A percentile compares a stretch with the other conserved stretches of the same genome.
Evolutionary conservation across 345 rosid genomes (phyloP).

Genomic region (Sisymbrium irio): DNA sequence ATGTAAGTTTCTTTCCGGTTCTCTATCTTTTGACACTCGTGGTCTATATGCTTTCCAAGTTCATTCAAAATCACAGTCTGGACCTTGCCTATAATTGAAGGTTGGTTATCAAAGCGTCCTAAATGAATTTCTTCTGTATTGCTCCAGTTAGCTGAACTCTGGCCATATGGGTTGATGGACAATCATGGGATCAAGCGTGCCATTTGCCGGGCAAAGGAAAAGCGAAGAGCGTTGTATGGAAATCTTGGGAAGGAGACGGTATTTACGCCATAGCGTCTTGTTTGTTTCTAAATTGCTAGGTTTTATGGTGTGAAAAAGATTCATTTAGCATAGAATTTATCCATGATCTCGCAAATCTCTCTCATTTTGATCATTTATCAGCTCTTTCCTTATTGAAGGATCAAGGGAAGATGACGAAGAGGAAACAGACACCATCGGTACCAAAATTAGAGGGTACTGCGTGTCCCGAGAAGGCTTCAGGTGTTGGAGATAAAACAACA

Average conservation of each 20-base stretch:
- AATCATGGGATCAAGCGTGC: constrained; percentile 87
- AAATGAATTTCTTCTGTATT: constrained; percentile 28
- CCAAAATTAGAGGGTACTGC: constrained; percentile 43
- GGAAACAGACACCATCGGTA: constrained; percentile 51
- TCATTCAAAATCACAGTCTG: not conserved
- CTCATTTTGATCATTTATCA: not conserved
- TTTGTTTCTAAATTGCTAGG: not conserved
- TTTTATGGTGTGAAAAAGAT: not conserved
- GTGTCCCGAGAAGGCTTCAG: constrained; percentile 42
- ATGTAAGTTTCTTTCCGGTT: constrained; percentile 46
- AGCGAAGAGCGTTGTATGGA: constrained; percentile 30
- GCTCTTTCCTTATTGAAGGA: constrained; percentile 37
- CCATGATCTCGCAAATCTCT: not conserved
- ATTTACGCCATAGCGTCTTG: not conserved
- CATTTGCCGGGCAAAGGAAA: constrained; percentile 82
- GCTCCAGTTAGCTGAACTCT: constrained; percentile 75
- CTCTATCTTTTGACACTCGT: not conserved
- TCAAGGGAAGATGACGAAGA: constrained; percentile 50
- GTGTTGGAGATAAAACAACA: constrained; percentile 31
- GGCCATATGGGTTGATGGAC: constrained; percentile 90
- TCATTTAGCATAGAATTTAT: not conserved
- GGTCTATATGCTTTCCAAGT: constrained; percentile 23
- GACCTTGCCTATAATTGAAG: not conserved
- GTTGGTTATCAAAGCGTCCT: constrained; percentile 24
- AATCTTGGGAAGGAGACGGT: constrained; percentile 29